Percentiles rank a stretch among this genome's conserved stretches.
Conservation (phyloP, 164 flowering plant genomes). For the Cinnamomum chago region DNA sequence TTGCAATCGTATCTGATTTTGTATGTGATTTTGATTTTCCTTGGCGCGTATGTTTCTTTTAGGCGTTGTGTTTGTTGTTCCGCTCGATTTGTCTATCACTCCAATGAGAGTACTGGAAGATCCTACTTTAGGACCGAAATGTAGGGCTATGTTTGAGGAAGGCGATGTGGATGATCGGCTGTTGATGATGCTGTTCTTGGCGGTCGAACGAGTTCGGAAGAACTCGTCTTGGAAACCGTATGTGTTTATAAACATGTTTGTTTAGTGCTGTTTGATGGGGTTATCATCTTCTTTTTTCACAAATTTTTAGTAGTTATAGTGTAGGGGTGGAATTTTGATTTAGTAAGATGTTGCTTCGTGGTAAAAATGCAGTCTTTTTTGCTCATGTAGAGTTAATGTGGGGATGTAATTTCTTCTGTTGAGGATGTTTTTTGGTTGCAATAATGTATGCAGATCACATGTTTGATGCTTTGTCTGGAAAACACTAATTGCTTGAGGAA, state of each 20-base stretch:
- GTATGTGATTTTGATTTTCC: background rate
- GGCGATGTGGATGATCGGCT: constrained; percentile 96
- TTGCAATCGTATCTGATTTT: background rate
- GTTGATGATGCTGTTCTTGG: constrained; percentile 69
- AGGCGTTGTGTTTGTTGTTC: constrained; percentile 80
- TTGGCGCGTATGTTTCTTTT: constrained; percentile 1
- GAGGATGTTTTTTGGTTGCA: no score
- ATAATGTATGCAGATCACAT: no score
- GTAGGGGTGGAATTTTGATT: no score
- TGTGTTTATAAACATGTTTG: constrained; percentile 10
- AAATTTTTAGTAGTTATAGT: no score
- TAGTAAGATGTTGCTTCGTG: no score
- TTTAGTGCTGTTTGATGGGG: no score
- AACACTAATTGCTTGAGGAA: background rate
- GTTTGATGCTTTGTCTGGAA: no score
- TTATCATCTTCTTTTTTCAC: no score
- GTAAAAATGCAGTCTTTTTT: no score
- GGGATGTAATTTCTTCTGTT: no score
- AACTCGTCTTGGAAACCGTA: constrained; percentile 98
- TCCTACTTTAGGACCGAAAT: constrained; percentile 69
- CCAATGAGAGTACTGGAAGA: constrained; percentile 97
- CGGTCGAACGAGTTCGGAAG: constrained; percentile 75
- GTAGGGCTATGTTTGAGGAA: constrained; percentile 82
- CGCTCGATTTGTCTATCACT: constrained; percentile 82
- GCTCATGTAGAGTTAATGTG: no score